Evolutionary conservation across 768 basidiomycete genomes (phyloP).

Genomic region (Boletus edulis): DNA sequence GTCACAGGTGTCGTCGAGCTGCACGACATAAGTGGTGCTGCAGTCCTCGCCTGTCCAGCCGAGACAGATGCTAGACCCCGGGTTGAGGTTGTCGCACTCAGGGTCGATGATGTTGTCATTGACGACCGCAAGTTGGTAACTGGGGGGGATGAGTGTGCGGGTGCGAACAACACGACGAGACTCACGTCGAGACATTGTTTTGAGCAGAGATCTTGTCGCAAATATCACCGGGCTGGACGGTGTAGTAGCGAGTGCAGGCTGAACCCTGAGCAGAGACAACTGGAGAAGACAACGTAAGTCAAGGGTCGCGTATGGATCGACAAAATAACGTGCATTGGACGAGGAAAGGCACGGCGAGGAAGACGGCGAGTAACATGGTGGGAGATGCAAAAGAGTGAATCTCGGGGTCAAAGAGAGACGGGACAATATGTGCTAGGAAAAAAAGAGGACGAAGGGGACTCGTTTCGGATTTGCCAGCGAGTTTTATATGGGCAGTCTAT

Average conservation of each 20-base stretch:
- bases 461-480: not conserved
- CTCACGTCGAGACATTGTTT: slow-evolving; percentile 62
- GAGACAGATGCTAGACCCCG: slow-evolving; percentile 57
- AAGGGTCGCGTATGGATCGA: not conserved
- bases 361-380: slow-evolving; percentile 40
- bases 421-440: not conserved
- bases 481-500: not conserved
- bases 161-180: not conserved
- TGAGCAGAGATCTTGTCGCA: slow-evolving; percentile 73
- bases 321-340: slow-evolving; percentile 37
- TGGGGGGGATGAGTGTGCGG: slow-evolving; percentile 23
- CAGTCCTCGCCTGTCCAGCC: slow-evolving; percentile 63
- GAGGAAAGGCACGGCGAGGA: slow-evolving; percentile 48
- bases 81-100: slow-evolving; percentile 56
- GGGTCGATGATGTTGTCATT: slow-evolving; percentile 52
- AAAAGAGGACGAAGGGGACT: not conserved
- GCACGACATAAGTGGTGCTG: slow-evolving; percentile 54
- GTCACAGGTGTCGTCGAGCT: slow-evolving; percentile 56
- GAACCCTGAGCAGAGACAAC: slow-evolving; percentile 25
- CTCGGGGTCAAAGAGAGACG: slow-evolving; percentile 15
- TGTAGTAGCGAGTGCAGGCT: slow-evolving; percentile 58
- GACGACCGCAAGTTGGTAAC: slow-evolving; percentile 70
- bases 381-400: slow-evolving; percentile 8
- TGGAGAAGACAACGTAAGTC: slow-evolving; percentile 6
- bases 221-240: slow-evolving; percentile 56